Conservation (phyloP, 225 moss, liverwort and hornwort genomes). For the Asterella californica region DNA sequence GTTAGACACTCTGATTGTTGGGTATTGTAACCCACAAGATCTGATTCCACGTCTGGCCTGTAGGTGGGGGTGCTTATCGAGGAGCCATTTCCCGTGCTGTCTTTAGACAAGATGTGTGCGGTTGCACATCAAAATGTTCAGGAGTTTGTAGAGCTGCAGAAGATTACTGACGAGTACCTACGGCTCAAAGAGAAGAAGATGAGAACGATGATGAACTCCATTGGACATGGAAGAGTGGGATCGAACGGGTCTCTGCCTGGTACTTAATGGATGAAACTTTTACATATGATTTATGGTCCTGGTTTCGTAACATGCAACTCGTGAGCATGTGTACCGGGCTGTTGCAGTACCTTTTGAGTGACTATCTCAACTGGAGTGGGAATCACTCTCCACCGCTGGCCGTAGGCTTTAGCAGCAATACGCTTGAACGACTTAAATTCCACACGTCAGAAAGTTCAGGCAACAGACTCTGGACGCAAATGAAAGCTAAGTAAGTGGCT, state of each 20-base stretch:
- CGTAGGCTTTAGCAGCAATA: too few species aligned
- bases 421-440: too few species aligned
- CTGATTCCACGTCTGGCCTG: background rate
- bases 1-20: background rate
- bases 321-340: too few species aligned
- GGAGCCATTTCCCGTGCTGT: slow-evolving; percentile 56
- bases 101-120: slow-evolving; percentile 44
- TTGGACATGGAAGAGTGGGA: slow-evolving; percentile 20
- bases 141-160: slow-evolving; percentile 32
- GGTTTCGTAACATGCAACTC: too few species aligned
- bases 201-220: slow-evolving; percentile 12
- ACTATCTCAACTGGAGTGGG: too few species aligned
- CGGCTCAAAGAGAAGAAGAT: slow-evolving; percentile 28
- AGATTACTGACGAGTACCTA: slow-evolving; percentile 25
- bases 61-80: slow-evolving; percentile 61
- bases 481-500: too few species aligned
- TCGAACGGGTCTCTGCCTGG: slow-evolving; percentile 21
- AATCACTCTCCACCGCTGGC: too few species aligned
- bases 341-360: too few species aligned
- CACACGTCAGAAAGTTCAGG: too few species aligned
- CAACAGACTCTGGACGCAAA: too few species aligned
- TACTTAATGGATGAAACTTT: background rate
- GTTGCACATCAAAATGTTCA: slow-evolving; percentile 40
- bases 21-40: background rate
- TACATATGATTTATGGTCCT: background rate